Evolutionary conservation across 208 protist species (phyloP).

Genomic region (Herpetomonas muscarum): DNA sequence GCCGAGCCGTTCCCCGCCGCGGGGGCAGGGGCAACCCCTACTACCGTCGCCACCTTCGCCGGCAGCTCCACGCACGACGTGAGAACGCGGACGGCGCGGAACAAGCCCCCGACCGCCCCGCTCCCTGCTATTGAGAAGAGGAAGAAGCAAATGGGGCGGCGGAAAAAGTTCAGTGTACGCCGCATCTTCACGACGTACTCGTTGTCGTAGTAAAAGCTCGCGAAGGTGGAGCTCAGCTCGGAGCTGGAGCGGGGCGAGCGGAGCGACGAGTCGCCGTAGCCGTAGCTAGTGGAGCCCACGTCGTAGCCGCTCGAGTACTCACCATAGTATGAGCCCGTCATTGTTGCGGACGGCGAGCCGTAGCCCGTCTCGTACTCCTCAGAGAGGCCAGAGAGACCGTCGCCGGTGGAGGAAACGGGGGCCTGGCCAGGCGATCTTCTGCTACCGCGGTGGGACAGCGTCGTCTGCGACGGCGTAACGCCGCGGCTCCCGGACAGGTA

Average conservation of each 20-base stretch:
- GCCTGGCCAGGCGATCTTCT: neutral
- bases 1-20: neutral
- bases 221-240: slow-evolving; percentile 78
- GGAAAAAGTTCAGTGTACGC: slow-evolving; percentile 34
- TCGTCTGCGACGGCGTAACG: neutral
- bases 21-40: neutral
- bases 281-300: slow-evolving; percentile 27
- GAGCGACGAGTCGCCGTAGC: slow-evolving; percentile 47
- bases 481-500: neutral
- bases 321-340: neutral
- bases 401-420: slow-evolving; percentile 1
- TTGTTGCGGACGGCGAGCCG: slow-evolving; percentile 2
- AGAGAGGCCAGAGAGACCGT: slow-evolving; percentile 6
- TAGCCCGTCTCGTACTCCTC: slow-evolving; percentile 18
- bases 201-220: slow-evolving; percentile 76
- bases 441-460: neutral
- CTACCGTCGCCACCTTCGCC: neutral
- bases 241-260: slow-evolving; percentile 54
- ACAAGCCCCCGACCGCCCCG: slow-evolving; percentile 31
- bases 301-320: slow-evolving; percentile 18
- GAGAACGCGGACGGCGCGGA: slow-evolving; percentile 30
- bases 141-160: slow-evolving; percentile 62
- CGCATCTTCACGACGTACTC: slow-evolving; percentile 27
- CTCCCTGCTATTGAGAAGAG: slow-evolving; percentile 46
- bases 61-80: slow-evolving; percentile 3